A percentile compares a stretch with the other conserved stretches of the same genome.
These are phyloP conservation scores for Mycena epipterygia DNA, from an alignment of 768 basidiomycete genomes.

Conservation along the genomic window DNA sequence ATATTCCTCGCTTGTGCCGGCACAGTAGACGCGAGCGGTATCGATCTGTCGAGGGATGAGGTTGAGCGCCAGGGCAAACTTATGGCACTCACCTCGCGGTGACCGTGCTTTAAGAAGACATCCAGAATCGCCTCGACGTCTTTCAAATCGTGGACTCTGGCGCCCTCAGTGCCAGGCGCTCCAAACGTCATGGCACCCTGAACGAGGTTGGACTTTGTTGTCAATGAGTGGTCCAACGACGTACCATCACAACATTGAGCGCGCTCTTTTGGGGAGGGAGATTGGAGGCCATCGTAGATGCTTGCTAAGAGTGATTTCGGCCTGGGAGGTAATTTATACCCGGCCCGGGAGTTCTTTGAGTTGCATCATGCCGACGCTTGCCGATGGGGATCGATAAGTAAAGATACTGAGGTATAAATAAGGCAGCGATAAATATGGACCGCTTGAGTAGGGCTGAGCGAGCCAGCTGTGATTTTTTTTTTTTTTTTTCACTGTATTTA, in stretches of 20 bases:
- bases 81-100: constrained; percentile 7
- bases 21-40: constrained; percentile 63
- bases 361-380: too few relatives aligned
- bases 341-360: too few relatives aligned
- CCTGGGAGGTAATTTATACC: too few relatives aligned
- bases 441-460: too few relatives aligned
- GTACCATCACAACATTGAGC: constrained; percentile 33
- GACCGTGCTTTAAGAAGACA: constrained; percentile 26
- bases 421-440: too few relatives aligned
- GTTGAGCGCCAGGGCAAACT: not conserved
- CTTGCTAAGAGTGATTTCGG: not conserved
- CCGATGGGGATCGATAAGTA: too few relatives aligned
- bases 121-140: constrained; percentile 31
- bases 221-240: not conserved
- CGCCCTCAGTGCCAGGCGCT: constrained; percentile 12
- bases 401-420: too few relatives aligned
- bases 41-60: constrained; percentile 51
- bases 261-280: constrained; percentile 22
- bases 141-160: constrained; percentile 26
- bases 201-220: too few relatives aligned
- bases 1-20: constrained; percentile 67
- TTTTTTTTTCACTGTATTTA: too few relatives aligned
- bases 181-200: constrained; percentile 35
- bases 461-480: too few relatives aligned
- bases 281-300: constrained; percentile 6